Conservation (phyloP, 345 rosid genomes). For the Pistacia integerrima region DNA sequence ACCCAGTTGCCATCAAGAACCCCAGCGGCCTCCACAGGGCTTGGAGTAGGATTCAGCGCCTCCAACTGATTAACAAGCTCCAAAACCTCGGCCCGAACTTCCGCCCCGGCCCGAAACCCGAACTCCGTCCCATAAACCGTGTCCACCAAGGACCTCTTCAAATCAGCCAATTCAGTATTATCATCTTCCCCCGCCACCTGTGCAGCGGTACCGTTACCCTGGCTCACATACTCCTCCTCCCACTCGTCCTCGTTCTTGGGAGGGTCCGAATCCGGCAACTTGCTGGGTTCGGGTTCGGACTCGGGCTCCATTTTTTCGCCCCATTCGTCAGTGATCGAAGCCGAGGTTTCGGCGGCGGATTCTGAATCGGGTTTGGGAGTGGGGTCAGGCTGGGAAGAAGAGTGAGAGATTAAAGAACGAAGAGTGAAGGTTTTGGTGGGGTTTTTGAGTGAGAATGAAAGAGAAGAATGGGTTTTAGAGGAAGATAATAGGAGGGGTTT, state of each 20-base stretch:
- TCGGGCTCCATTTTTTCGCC: conserved; percentile 61
- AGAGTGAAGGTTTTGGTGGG: conserved; percentile 15
- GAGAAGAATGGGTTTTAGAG: conserved; percentile 15
- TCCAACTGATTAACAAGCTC: conserved; percentile 93
- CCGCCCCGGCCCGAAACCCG: conserved; percentile 71
- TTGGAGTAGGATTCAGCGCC: conserved; percentile 69
- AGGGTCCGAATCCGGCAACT: conserved; percentile 68
- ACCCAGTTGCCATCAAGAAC: conserved; percentile 92
- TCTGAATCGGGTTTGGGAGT: conserved; percentile 24
- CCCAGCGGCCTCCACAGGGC: conserved; percentile 63
- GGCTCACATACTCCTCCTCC: conserved; percentile 43
- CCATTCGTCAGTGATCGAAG: conserved; percentile 72
- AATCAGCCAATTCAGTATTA: conserved; percentile 42
- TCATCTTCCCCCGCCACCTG: conserved; percentile 11
- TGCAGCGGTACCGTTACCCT: conserved; percentile 48
- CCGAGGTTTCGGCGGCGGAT: conserved; percentile 14
- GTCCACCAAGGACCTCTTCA: conserved; percentile 84
- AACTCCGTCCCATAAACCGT: conserved; percentile 79
- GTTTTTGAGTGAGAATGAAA: conserved; percentile 19
- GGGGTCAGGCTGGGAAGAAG: conserved; percentile 32
- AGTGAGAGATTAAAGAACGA: conserved; percentile 18
- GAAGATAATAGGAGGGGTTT: neutral
- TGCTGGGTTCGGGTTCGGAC: conserved; percentile 36
- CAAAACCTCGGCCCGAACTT: conserved; percentile 78
- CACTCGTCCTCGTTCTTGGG: conserved; percentile 84